phyloP scores from a whole-genome alignment of 139 green algal genomes.

The Deuterostichococcus epilithicus region DNA sequence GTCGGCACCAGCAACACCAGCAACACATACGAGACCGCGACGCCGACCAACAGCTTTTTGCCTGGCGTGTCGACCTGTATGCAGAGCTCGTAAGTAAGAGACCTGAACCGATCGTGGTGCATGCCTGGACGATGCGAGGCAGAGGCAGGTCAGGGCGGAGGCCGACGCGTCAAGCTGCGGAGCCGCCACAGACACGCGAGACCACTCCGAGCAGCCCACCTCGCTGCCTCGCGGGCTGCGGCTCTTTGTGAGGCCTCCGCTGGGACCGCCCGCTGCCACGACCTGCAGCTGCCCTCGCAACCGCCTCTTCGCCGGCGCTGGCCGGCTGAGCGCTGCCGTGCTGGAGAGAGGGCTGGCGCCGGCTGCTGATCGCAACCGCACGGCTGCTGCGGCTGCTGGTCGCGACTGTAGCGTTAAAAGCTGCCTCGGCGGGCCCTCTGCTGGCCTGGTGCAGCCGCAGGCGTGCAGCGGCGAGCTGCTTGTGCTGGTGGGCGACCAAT shows the following conservation, averaged over 20 bases:
- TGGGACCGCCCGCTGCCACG: not conserved
- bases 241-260: not conserved
- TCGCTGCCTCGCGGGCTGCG: not conserved
- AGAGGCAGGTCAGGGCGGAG: not conserved
- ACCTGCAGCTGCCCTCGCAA: not conserved
- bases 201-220: not conserved
- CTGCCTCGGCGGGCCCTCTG: too few relatives aligned
- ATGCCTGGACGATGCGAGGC: not conserved
- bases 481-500: not conserved
- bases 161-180: not conserved
- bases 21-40: slow-evolving; percentile 57
- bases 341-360: too few relatives aligned
- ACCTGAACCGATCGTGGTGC: not conserved
- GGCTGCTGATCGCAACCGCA: not conserved
- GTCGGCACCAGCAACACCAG: slow-evolving; percentile 75
- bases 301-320: too few relatives aligned
- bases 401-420: not conserved
- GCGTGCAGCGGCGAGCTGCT: not conserved
- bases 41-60: slow-evolving; percentile 45
- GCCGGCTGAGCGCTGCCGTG: too few relatives aligned
- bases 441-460: not conserved
- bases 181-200: not conserved
- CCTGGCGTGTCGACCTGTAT: slow-evolving; percentile 46
- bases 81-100: not conserved
- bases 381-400: not conserved